phyloP scores from a whole-genome alignment of 768 basidiomycete genomes.

The Agrocybe chaxingu region DNA sequence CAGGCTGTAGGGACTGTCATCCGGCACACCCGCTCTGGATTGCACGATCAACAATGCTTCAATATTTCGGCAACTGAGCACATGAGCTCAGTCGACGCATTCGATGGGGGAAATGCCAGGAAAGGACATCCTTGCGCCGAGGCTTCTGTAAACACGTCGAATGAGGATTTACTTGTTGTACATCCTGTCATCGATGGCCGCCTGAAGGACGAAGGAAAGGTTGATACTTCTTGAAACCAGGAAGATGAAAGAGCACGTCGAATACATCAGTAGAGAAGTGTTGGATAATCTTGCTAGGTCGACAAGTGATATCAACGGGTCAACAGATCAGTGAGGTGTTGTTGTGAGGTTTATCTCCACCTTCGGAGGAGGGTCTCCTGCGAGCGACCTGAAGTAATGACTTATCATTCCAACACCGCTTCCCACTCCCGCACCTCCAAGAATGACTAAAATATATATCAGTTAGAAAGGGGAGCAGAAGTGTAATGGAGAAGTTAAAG shows the following conservation, averaged over 20 bases:
- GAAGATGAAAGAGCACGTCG: not conserved
- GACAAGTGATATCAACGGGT: not conserved
- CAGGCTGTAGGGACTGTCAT: constrained; percentile 37
- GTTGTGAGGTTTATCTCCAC: constrained; percentile 23
- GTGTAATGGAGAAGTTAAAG: not conserved
- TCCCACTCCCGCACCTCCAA: constrained; percentile 72
- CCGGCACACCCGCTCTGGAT: constrained; percentile 42
- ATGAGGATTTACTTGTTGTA: constrained; percentile 53
- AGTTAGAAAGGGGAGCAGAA: not conserved
- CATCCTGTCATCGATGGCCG: constrained; percentile 68
- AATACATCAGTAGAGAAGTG: not conserved
- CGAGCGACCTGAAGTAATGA: constrained; percentile 51
- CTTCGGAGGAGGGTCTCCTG: constrained; percentile 48
- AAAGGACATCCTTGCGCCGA: constrained; percentile 25
- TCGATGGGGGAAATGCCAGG: constrained; percentile 53
- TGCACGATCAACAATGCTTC: constrained; percentile 58
- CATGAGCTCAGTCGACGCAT: constrained; percentile 76
- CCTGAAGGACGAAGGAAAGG: constrained; percentile 46
- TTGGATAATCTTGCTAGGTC: not conserved
- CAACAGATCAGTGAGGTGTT: constrained; percentile 18
- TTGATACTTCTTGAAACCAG: not conserved
- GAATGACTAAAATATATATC: constrained; percentile 44
- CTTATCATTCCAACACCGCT: constrained; percentile 55
- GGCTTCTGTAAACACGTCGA: constrained; percentile 17
- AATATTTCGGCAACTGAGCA: constrained; percentile 64